Conservation (phyloP, 192 early-diverging fungal genomes). For the Pilobolus umbonatus region DNA sequence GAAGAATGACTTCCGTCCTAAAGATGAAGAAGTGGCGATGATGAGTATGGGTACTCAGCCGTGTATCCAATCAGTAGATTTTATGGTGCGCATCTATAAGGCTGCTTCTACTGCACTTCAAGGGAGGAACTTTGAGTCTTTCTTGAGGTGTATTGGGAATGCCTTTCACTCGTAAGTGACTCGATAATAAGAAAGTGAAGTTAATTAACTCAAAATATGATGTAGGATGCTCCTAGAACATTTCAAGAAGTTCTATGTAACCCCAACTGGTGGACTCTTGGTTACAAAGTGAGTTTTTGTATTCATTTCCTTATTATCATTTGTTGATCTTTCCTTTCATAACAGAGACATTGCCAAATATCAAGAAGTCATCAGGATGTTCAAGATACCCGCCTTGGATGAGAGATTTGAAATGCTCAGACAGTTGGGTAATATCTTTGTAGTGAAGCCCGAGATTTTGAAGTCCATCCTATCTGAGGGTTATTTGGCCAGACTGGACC, state of each 20-base stretch:
- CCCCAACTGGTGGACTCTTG: constrained; percentile 81
- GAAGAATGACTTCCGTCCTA: constrained; percentile 86
- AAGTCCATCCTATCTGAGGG: constrained; percentile 85
- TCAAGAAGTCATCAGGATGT: constrained; percentile 76
- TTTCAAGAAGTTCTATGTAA: constrained; percentile 83
- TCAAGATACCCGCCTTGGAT: constrained; percentile 67
- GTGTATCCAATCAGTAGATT: constrained; percentile 76
- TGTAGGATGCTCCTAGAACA: constrained; percentile 86
- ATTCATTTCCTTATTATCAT: background rate
- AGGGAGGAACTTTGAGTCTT: constrained; percentile 70
- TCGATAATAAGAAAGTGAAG: background rate
- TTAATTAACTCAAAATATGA: background rate
- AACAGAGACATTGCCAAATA: constrained; percentile 90
- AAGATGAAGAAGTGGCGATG: constrained; percentile 76
- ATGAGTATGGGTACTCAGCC: constrained; percentile 72
- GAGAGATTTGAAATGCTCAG: constrained; percentile 88
- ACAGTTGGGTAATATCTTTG: constrained; percentile 89
- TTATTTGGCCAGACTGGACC: constrained; percentile 74
- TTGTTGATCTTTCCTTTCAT: background rate
- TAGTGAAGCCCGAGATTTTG: constrained; percentile 88
- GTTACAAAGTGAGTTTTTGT: constrained; percentile 66
- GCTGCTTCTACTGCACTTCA: constrained; percentile 59
- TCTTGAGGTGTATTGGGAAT: constrained; percentile 75
- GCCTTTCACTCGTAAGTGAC: constrained; percentile 68
- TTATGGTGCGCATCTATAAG: constrained; percentile 60